Evolutionary conservation across 345 rosid species (phyloP), one percentile per base, ranked within the genome.

Genomic region (Hibiscus syriacus): DNA sequence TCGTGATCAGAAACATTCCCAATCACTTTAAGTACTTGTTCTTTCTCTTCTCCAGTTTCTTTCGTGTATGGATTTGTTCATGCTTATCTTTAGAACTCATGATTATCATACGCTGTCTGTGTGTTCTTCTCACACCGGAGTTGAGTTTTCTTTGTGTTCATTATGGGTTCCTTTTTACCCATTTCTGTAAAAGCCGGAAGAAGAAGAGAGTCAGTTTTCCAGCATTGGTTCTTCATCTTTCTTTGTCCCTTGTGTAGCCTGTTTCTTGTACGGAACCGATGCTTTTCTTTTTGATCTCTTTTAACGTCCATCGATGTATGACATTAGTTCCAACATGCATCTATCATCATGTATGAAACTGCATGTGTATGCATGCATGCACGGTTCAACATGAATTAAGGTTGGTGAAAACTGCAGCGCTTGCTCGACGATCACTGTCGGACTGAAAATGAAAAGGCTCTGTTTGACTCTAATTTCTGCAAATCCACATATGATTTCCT

Each of bases 1-100:
- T 85, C 14, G 83, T 85, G 86, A 73, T 85, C 0, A 72, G 43
- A 39, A 81, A 86, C 71, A 67, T 86, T 4, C 90, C 90, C 1
- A 86, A 86, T 70, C 64, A 46, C 14, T 65, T 80, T 7, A 19
- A 61, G 90, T 85, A 29, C 10, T 45, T 14, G 1, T 4, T 36
- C 27, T 38, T 36, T 60, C 16, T 36, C n/a, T 10, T 8, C 0
- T 32, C 4, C 23, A 17, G 19, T 60, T 32, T 59, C 9, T 4
- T 34, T 19, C 19, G 1, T 17, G 9, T 7, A 27, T 58, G 8
- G 0, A 4, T 56, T 27, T 3, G 36, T 29, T 7, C 65, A 11
- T 36, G 65, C 4, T 30, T 46, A 1, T 46, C 6, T 46, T 4
- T 46, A n/a, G n/a, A n/a, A n/a, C n/a, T n/a, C n/a, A n/a, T n/a